A percentile compares a stretch with the other conserved stretches of the same genome.
Evolutionary conservation across 306 rosid species (phyloP).

Genomic region (Castanospermum australe): DNA sequence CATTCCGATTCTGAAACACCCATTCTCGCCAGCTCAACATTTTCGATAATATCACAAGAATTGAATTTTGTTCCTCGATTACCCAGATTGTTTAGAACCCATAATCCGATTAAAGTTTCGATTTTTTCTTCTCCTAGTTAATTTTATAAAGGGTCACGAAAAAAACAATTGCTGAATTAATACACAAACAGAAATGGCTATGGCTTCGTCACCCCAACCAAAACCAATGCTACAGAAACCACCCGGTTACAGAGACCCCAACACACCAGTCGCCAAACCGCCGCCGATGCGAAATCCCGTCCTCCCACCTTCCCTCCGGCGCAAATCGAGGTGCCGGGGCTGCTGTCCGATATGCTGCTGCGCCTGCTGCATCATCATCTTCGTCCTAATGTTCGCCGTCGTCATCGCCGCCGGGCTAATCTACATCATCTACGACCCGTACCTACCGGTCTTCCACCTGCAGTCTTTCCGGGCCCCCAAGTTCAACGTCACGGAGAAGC

Average conservation of each 20-base stretch:
- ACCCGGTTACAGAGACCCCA: constrained; percentile 60
- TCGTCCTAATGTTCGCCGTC: constrained; percentile 36
- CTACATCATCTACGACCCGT: constrained; percentile 60
- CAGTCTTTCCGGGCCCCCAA: constrained; percentile 49
- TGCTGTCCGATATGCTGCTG: constrained; percentile 56
- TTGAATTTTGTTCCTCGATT: background rate
- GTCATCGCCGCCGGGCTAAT: constrained; percentile 43
- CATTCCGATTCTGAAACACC: background rate
- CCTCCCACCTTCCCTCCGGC: constrained; percentile 46
- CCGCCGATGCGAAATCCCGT: constrained; percentile 33
- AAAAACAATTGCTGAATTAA: background rate
- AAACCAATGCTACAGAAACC: constrained; percentile 68
- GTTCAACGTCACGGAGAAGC: constrained; percentile 40
- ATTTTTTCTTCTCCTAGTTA: background rate
- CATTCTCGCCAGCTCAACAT: background rate
- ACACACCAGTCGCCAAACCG: constrained; percentile 2
- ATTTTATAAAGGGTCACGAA: background rate
- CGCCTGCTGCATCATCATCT: constrained; percentile 37
- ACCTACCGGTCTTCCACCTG: constrained; percentile 56
- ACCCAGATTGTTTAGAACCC: background rate
- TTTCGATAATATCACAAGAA: background rate
- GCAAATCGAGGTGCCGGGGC: constrained; percentile 26
- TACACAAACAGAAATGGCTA: background rate
- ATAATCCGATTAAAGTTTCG: background rate
- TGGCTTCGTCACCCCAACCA: constrained; percentile 34